A percentile compares a stretch with the other conserved stretches of the same genome.
Conservation (phyloP, 768 basidiomycete genomes). For the Cystofilobasidium ferigula region DNA sequence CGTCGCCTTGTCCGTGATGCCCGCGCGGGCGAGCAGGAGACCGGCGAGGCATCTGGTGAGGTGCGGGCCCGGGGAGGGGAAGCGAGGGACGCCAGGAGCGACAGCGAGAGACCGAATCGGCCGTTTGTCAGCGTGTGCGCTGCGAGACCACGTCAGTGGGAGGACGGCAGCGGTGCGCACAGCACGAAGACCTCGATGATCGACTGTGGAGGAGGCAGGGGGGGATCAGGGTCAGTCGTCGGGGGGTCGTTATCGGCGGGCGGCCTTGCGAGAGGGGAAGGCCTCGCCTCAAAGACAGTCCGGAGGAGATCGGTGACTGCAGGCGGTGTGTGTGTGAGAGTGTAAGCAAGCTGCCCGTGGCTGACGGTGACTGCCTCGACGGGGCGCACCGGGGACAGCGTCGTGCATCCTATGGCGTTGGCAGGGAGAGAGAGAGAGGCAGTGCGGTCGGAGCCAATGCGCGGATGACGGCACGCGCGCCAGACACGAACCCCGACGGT, state of each 20-base stretch:
- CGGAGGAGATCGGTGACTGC: slow-evolving; percentile 40
- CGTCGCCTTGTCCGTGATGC: slow-evolving; percentile 76
- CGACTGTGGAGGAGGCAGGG: slow-evolving; percentile 48
- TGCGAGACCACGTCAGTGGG: too few species aligned
- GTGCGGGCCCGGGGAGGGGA: slow-evolving; percentile 19
- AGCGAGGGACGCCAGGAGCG: too few species aligned
- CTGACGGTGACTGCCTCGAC: too few species aligned
- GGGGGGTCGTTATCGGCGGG: slow-evolving; percentile 26
- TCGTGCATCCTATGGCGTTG: neutral
- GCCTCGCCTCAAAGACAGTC: slow-evolving; percentile 51
- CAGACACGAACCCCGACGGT: too few species aligned
- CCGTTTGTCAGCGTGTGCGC: neutral
- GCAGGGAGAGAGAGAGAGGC: neutral
- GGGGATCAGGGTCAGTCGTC: neutral
- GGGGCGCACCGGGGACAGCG: neutral
- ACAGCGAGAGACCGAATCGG: neutral
- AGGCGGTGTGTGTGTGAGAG: neutral
- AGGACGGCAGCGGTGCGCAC: slow-evolving; percentile 59
- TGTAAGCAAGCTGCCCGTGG: neutral
- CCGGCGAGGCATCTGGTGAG: slow-evolving; percentile 34
- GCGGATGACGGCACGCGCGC: neutral
- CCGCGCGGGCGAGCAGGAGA: slow-evolving; percentile 52
- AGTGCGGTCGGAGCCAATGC: neutral
- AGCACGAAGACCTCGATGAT: slow-evolving; percentile 79
- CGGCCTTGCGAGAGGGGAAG: slow-evolving; percentile 23